These are phyloP conservation scores for Aspergillus eucalypticola DNA, from an alignment of 2,329 filamentous ascomycete species.

Conservation along the genomic window DNA sequence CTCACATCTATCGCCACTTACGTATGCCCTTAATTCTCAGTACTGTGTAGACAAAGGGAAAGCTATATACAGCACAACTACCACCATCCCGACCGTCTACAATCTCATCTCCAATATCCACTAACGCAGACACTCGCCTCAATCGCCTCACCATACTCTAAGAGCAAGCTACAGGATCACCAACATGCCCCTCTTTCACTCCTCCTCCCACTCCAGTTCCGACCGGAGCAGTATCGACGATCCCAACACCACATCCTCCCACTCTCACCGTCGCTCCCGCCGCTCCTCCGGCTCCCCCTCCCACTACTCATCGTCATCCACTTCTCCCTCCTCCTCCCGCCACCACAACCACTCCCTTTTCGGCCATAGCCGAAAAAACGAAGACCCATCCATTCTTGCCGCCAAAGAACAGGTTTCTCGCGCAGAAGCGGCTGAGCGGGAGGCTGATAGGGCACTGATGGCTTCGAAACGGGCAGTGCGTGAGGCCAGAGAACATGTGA, in stretches of 20 bases:
- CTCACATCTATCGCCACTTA: neutral
- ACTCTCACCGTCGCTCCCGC: conserved; percentile 27
- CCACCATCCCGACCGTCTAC: neutral
- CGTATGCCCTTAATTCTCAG: neutral
- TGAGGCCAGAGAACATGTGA: conserved; percentile 65
- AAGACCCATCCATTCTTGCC: conserved; percentile 63
- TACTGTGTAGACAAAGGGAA: neutral
- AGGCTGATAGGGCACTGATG: conserved; percentile 65
- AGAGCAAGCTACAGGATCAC: neutral
- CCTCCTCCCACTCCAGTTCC: conserved; percentile 25
- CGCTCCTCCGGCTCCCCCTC: conserved; percentile 41
- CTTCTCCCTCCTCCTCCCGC: conserved; percentile 22
- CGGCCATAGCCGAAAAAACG: conserved; percentile 46
- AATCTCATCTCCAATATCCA: neutral
- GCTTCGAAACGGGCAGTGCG: conserved; percentile 60
- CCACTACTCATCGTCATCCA: conserved; percentile 34
- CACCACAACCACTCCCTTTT: conserved; percentile 18
- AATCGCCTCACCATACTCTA: neutral
- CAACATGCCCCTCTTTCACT: conserved; percentile 28
- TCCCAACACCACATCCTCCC: conserved; percentile 16
- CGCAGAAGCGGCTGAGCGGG: conserved; percentile 64
- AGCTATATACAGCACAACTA: neutral
- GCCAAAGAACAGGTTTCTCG: conserved; percentile 63
- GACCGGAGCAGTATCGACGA: conserved; percentile 23
- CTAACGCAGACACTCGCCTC: neutral